Percentiles rank a stretch among this genome's conserved stretches.
Evolutionary conservation across 768 basidiomycete genomes (phyloP).

Genomic region (Tulasnella sp.): DNA sequence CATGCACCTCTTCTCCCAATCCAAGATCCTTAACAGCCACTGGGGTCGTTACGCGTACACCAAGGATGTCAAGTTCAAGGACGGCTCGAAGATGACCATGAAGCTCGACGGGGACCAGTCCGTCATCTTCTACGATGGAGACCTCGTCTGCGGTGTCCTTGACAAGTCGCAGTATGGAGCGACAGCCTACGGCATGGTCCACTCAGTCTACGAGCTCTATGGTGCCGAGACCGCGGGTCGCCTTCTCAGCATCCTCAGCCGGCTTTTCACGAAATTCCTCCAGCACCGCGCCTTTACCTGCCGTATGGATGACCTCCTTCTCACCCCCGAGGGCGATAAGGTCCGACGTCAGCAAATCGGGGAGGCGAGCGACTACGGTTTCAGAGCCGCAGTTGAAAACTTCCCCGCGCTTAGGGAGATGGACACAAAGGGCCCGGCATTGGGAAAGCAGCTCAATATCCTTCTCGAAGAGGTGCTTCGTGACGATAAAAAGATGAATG

Average conservation of each 20-base stretch:
- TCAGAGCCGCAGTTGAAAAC: slow-evolving; percentile 81
- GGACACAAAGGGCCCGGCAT: slow-evolving; percentile 27
- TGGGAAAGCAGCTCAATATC: slow-evolving; percentile 40
- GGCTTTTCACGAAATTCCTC: slow-evolving; percentile 93
- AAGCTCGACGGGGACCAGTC: slow-evolving; percentile 53
- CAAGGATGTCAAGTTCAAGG: slow-evolving; percentile 16
- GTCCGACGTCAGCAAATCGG: slow-evolving; percentile 60
- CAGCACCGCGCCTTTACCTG: slow-evolving; percentile 97
- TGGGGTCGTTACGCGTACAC: slow-evolving; percentile 43
- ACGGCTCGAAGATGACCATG: slow-evolving; percentile 53
- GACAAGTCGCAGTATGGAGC: slow-evolving; percentile 98
- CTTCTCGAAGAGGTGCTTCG: slow-evolving; percentile 87
- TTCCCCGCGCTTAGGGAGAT: slow-evolving; percentile 62
- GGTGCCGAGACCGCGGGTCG: slow-evolving; percentile 83
- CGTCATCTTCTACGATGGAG: slow-evolving; percentile 85
- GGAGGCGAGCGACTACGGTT: slow-evolving; percentile 63
- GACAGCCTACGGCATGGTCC: slow-evolving; percentile 90
- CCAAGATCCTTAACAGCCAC: slow-evolving; percentile 79
- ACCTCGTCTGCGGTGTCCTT: slow-evolving; percentile 85
- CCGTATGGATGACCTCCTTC: slow-evolving; percentile 93
- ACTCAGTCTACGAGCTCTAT: slow-evolving; percentile 94
- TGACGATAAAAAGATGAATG: slow-evolving; percentile 96
- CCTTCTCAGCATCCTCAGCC: slow-evolving; percentile 85
- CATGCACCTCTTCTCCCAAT: slow-evolving; percentile 74
- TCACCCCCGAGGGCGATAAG: slow-evolving; percentile 74